Evolutionary conservation across 1,139 yeast species (phyloP).

Genomic region (Yamadazyma conglobata): DNA sequence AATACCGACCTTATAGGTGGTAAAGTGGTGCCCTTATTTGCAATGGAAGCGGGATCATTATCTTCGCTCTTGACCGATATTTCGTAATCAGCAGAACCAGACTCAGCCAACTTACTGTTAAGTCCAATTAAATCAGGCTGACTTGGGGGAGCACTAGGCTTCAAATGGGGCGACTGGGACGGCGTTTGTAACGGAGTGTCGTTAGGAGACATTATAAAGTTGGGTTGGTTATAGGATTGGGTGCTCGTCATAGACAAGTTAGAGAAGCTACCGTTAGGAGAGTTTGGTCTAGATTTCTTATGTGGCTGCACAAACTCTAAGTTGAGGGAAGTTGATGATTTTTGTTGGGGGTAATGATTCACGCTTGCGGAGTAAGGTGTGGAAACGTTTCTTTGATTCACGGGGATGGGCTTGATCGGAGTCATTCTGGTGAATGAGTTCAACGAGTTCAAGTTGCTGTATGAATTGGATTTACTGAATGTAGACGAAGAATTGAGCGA

Average conservation of each 20-base stretch:
- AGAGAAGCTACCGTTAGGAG: slow-evolving; percentile 25
- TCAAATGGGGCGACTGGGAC: slow-evolving; percentile 41
- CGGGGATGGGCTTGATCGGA: slow-evolving; percentile 28
- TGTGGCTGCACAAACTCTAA: slow-evolving; percentile 15
- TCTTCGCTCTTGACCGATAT: slow-evolving; percentile 19
- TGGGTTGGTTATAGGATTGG: slow-evolving; percentile 11
- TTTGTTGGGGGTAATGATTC: slow-evolving; percentile 19
- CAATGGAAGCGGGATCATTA: slow-evolving; percentile 25
- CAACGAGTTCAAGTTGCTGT: slow-evolving; percentile 16
- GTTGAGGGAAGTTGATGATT: slow-evolving; percentile 17
- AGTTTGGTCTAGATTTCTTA: slow-evolving; percentile 42
- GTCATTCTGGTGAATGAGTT: slow-evolving; percentile 36
- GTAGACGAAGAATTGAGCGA: slow-evolving; percentile 7
- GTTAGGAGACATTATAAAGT: slow-evolving; percentile 27
- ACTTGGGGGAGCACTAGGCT: slow-evolving; percentile 15
- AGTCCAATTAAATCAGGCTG: slow-evolving; percentile 9
- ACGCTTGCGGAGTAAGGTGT: slow-evolving; percentile 13
- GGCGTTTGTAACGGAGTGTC: slow-evolving; percentile 45
- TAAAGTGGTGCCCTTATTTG: slow-evolving; percentile 39
- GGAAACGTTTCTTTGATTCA: slow-evolving; percentile 9
- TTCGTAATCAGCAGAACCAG: slow-evolving; percentile 7
- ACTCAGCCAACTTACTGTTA: slow-evolving; percentile 5
- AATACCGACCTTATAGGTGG: slow-evolving; percentile 46
- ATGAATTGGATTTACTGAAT: slow-evolving; percentile 9
- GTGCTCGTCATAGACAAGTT: slow-evolving; percentile 10